Evolutionary conservation across 805 yeast genomes (phyloP).

Genomic region (Saccharomyces mikatae): DNA sequence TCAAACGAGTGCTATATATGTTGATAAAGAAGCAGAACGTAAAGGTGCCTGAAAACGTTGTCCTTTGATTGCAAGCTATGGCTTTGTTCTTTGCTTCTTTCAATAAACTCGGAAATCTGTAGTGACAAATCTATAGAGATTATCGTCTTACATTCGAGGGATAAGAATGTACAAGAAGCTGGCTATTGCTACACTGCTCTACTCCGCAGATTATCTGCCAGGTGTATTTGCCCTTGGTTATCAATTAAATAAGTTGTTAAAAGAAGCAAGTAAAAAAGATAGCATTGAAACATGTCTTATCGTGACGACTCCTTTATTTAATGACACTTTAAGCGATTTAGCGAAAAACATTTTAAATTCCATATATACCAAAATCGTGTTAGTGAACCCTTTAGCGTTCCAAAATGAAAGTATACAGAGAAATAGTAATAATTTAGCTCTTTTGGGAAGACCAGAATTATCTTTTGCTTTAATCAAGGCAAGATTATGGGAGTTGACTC

Average conservation of each 20-base stretch:
- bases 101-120: neutral
- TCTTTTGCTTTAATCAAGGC: constrained; percentile 44
- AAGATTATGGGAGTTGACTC: constrained; percentile 39
- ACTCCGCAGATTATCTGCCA: constrained; percentile 44
- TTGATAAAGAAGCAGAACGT: neutral
- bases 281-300: constrained; percentile 12
- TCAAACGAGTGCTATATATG: neutral
- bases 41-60: neutral
- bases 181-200: constrained; percentile 35
- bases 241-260: constrained; percentile 24
- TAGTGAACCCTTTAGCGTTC: constrained; percentile 17
- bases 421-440: constrained; percentile 23
- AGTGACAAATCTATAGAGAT: neutral
- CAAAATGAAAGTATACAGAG: constrained; percentile 11
- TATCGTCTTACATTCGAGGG: neutral
- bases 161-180: neutral
- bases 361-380: constrained; percentile 24
- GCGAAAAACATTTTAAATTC: constrained; percentile 12
- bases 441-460: constrained; percentile 45
- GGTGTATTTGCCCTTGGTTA: constrained; percentile 48
- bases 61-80: neutral
- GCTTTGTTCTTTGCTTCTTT: neutral
- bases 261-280: constrained; percentile 1
- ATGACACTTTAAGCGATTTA: constrained; percentile 10
- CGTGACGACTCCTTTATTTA: constrained; percentile 15